These are phyloP conservation scores for Sclerotinia glacialis DNA, from an alignment of 2,329 filamentous ascomycete genomes.

Conservation along the genomic window DNA sequence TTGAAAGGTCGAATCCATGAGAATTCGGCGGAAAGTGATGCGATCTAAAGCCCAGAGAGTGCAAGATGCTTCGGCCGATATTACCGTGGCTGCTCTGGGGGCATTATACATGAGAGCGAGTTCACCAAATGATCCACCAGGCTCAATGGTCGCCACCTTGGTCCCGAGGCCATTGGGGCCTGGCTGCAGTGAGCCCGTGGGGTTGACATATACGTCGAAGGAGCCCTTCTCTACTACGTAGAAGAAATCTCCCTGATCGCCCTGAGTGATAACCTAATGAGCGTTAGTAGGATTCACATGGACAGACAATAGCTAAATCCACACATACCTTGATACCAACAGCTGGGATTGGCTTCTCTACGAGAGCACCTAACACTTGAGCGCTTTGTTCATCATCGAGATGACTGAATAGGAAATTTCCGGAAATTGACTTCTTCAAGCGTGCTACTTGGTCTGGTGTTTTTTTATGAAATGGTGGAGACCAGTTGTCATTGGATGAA, in stretches of 20 bases:
- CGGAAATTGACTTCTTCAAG: constrained; percentile 75
- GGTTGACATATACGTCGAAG: constrained; percentile 90
- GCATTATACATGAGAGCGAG: constrained; percentile 98
- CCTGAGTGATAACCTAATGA: constrained; percentile 83
- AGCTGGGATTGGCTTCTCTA: constrained; percentile 92
- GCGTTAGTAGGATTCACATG: constrained; percentile 3
- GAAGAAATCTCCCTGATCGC: constrained; percentile 95
- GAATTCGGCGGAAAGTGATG: constrained; percentile 91
- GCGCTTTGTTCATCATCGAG: constrained; percentile 88
- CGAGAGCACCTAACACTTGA: constrained; percentile 83
- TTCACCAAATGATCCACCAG: constrained; percentile 93
- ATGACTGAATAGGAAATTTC: constrained; percentile 92
- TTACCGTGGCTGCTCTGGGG: constrained; percentile 88
- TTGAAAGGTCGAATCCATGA: constrained; percentile 98
- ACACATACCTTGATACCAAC: constrained; percentile 69
- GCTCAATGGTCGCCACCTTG: constrained; percentile 76
- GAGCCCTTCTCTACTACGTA: constrained; percentile 90
- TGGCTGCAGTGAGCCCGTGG: constrained; percentile 70
- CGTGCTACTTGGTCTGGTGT: constrained; percentile 74
- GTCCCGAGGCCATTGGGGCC: constrained; percentile 79
- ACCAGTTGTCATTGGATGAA: constrained; percentile 83
- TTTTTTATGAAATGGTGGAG: constrained; percentile 82
- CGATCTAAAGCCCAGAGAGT: constrained; percentile 94
- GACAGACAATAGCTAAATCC: not conserved
- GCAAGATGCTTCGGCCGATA: constrained; percentile 73